phyloP scores from a whole-genome alignment of 441 rosid species.

The Theobroma grandiflorum region DNA sequence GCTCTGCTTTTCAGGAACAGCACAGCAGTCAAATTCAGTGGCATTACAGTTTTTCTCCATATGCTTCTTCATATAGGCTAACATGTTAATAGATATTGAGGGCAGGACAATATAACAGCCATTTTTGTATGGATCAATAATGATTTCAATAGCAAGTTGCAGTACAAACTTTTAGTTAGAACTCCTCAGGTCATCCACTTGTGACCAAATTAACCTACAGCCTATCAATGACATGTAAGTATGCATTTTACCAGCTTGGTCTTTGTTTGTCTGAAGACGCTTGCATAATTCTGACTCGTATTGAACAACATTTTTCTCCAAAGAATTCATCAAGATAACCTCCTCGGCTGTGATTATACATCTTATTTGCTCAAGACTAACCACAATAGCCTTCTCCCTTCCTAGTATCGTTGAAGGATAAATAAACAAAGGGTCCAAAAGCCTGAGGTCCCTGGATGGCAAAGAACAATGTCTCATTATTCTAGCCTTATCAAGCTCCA shows the following conservation, averaged over 20 bases:
- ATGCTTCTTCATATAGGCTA: background rate
- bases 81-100: background rate
- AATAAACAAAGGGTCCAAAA: constrained; percentile 93
- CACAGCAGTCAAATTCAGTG: background rate
- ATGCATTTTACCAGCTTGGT: constrained; percentile 54
- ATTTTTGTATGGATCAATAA: background rate
- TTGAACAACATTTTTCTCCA: constrained; percentile 75
- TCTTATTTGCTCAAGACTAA: constrained; percentile 90
- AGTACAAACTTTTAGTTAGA: background rate
- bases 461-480: constrained; percentile 96
- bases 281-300: constrained; percentile 84
- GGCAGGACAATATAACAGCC: background rate
- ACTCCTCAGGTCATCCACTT: background rate
- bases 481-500: constrained; percentile 87
- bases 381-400: constrained; percentile 93
- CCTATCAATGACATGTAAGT: background rate
- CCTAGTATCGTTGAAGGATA: constrained; percentile 91
- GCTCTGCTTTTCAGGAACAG: background rate
- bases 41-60: background rate
- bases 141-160: constrained; percentile 5
- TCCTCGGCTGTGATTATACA: constrained; percentile 95
- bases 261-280: constrained; percentile 75
- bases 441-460: constrained; percentile 93
- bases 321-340: constrained; percentile 88
- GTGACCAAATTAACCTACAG: constrained; percentile 3